Conservation (phyloP, 257 asterid genomes). For the Euphrasia confusa region DNA sequence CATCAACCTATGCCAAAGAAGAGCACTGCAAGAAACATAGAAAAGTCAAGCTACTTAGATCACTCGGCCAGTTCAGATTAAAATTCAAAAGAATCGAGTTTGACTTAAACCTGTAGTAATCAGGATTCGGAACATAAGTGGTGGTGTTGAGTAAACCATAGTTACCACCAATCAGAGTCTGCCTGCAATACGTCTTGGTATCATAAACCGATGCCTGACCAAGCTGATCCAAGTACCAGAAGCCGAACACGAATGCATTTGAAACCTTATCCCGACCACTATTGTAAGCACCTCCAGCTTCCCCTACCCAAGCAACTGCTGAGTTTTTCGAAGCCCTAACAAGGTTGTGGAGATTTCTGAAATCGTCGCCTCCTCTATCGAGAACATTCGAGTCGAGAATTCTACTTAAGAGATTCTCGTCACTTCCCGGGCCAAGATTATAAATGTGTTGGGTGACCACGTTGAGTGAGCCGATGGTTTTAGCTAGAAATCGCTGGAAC, state of each 20-base stretch:
- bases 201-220: conserved; percentile 30
- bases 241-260: conserved; percentile 56
- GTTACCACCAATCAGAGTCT: conserved; percentile 41
- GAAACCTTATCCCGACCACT: conserved; percentile 42
- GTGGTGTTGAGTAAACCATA: conserved; percentile 39
- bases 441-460: conserved; percentile 65
- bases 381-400: conserved; percentile 26
- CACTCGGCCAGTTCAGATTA: neutral
- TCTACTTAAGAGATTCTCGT: conserved; percentile 28
- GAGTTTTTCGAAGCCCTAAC: conserved; percentile 14
- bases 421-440: conserved; percentile 72
- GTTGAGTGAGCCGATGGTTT: conserved; percentile 33
- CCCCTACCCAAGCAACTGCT: conserved; percentile 33
- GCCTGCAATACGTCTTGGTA: conserved; percentile 39
- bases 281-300: conserved; percentile 30
- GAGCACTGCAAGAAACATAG: conserved; percentile 42
- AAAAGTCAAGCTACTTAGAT: neutral
- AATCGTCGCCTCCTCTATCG: conserved; percentile 14
- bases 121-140: conserved; percentile 40
- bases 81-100: neutral
- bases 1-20: conserved; percentile 72
- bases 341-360: conserved; percentile 14
- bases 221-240: conserved; percentile 53
- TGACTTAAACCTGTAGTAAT: conserved; percentile 11
- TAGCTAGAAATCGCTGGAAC: conserved; percentile 37